Evolutionary conservation across 2,329 filamentous ascomycete species (phyloP), one percentile per base, ranked within the genome.

Genomic region (Penicillium palitans): DNA sequence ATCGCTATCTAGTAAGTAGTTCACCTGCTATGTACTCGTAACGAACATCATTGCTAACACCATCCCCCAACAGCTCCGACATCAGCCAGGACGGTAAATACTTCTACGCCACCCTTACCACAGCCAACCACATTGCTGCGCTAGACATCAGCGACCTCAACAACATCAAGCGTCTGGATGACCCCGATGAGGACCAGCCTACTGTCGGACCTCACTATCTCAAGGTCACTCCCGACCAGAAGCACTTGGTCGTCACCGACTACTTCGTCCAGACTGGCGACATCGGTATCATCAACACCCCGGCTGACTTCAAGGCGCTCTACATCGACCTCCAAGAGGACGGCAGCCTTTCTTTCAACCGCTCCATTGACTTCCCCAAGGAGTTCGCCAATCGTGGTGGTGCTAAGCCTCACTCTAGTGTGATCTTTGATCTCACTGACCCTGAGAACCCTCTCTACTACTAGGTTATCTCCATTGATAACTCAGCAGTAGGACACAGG

Each of bases 191-290:
- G 70, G 71, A 77, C 31, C 85, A 87, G 70, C 83, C 83, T 21
- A 84, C 82, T 58, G 78, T 86, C 52, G 84, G 84, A 0, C 84
- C 84, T 0, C 85, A 87, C 75, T 87, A 87, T 65, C 75, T 87
- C 74, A 87, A 87, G 76, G 78, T 87, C 59, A 82, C 83, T 5
- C 84, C 85, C 0, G 85, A 87, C 62, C 84, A 87, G 77, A 85
- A 85, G 78, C 83, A 87, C 68, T 71, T 87, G 17, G 77, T 87
- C 2, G 84, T 87, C 15, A 86, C 83, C n/a, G 85, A 86, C 52
- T 87, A 87, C 75, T 87, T 87, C 66, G 83, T 88, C 3, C 84
- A 87, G 73, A 83, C 80, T 10, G 84, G 84, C 27, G 81, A 84
- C 56, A 86, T 87, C 57, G 82, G 81, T 7, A 74, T 87, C 2